phyloP scores from a whole-genome alignment of 2,329 filamentous ascomycete genomes.

The Leptoxyphium fumago region DNA sequence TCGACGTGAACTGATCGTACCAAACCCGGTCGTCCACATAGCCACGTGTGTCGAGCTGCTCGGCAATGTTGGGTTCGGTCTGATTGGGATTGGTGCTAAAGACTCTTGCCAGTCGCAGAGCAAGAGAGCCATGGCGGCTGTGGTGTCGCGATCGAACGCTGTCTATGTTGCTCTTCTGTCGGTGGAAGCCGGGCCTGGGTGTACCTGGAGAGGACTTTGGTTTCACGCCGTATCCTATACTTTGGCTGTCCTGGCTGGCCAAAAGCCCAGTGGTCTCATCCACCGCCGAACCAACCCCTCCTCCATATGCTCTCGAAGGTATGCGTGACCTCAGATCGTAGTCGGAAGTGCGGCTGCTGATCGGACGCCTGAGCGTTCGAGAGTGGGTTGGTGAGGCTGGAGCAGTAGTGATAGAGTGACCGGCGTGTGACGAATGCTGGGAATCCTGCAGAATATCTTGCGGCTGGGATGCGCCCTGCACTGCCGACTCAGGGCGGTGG shows the following conservation, averaged over 20 bases:
- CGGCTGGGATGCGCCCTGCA: neutral
- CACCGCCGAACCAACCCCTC: slow-evolving; percentile 5
- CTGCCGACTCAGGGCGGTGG: neutral
- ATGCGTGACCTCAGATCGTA: slow-evolving; percentile 18
- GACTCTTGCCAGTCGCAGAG: slow-evolving; percentile 13
- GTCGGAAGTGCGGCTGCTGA: slow-evolving; percentile 17
- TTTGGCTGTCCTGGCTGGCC: slow-evolving; percentile 20
- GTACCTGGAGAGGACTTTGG: slow-evolving; percentile 13
- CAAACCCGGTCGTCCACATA: slow-evolving; percentile 78
- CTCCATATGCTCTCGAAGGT: slow-evolving; percentile 8
- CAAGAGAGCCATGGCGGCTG: slow-evolving; percentile 36
- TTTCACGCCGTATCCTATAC: slow-evolving; percentile 9
- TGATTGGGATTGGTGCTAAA: slow-evolving; percentile 9
- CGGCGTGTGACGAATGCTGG: neutral
- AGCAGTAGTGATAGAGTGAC: slow-evolving; percentile 17
- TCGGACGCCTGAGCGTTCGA: slow-evolving; percentile 7
- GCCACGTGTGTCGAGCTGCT: slow-evolving; percentile 43
- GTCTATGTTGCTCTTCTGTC: slow-evolving; percentile 21
- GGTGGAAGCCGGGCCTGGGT: slow-evolving; percentile 13
- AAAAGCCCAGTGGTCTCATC: slow-evolving; percentile 36
- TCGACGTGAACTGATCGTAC: slow-evolving; percentile 98
- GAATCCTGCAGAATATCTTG: neutral
- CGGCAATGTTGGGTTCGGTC: slow-evolving; percentile 16
- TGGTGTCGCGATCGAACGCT: slow-evolving; percentile 21
- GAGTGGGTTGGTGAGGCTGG: slow-evolving; percentile 16